Conservation (phyloP, 768 basidiomycete species). For the Boletus rubescentipes region DNA sequence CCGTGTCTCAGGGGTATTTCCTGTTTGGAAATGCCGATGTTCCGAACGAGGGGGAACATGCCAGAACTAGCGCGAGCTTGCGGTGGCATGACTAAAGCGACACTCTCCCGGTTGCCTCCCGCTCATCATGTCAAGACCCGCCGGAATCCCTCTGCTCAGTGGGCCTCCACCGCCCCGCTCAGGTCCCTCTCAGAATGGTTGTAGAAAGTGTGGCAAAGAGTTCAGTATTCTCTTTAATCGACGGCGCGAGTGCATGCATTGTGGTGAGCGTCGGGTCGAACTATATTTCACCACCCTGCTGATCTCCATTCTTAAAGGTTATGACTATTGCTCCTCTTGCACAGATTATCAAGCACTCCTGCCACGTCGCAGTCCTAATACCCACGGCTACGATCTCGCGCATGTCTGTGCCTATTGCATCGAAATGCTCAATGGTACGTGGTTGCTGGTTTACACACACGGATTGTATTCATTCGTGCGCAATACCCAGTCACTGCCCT, state of each 20-base stretch:
- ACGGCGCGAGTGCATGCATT: conserved; percentile 69
- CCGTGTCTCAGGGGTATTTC: neutral
- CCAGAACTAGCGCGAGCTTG: conserved; percentile 3
- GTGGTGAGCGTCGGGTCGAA: conserved; percentile 47
- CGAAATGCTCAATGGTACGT: conserved; percentile 63
- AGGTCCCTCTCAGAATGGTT: conserved; percentile 35
- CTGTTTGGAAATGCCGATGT: conserved; percentile 14
- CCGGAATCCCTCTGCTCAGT: conserved; percentile 71
- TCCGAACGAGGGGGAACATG: conserved; percentile 9
- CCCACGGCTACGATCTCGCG: conserved; percentile 61
- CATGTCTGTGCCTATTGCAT: conserved; percentile 75
- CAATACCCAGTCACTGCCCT: conserved; percentile 62
- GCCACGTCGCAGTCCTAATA: conserved; percentile 54
- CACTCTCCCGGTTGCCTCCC: neutral
- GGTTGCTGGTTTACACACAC: neutral
- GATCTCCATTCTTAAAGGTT: conserved; percentile 44
- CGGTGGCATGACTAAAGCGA: conserved; percentile 2
- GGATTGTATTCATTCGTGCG: neutral
- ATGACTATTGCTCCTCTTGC: conserved; percentile 70
- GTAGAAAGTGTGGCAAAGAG: conserved; percentile 73
- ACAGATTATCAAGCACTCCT: conserved; percentile 75
- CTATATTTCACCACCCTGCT: neutral
- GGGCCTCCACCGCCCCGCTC: conserved; percentile 52
- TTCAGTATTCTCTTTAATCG: conserved; percentile 67
- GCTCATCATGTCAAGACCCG: conserved; percentile 19